Evolutionary conservation across 2,329 filamentous ascomycete species (phyloP).

Genomic region (Trichoderma brevicompactum): DNA sequence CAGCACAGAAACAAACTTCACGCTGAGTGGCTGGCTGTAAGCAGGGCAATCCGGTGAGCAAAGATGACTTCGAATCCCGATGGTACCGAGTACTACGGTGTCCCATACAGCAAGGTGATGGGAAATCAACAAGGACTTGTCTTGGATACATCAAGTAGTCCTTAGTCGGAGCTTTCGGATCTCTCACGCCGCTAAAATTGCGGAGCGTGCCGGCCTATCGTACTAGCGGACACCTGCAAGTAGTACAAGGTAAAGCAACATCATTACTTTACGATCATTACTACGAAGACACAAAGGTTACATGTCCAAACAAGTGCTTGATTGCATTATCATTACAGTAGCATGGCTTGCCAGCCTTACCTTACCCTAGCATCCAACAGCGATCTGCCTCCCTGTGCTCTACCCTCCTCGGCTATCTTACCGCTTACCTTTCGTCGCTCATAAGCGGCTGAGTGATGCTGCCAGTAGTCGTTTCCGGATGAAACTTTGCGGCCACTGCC

Average conservation of each 20-base stretch:
- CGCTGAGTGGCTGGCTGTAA: conserved; percentile 11
- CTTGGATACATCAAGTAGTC: background rate
- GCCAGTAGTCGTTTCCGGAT: conserved; percentile 61
- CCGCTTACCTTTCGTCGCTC: conserved; percentile 69
- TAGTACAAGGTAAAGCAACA: no score
- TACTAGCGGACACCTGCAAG: no score
- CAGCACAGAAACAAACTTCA: background rate
- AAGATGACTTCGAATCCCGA: background rate
- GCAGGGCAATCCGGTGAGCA: conserved; percentile 5
- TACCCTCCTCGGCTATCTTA: conserved; percentile 73
- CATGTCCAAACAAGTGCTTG: background rate
- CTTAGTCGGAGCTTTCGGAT: conserved; percentile 15
- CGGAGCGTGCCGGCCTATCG: conserved; percentile 7
- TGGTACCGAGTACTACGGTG: conserved; percentile 13
- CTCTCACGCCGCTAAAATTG: conserved; percentile 9
- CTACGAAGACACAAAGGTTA: background rate
- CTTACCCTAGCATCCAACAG: background rate
- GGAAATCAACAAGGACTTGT: background rate
- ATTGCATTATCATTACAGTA: conserved; percentile 10
- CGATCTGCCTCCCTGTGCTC: conserved; percentile 40
- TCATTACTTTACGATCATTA: no score
- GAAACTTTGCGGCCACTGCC: conserved; percentile 59
- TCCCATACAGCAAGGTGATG: background rate
- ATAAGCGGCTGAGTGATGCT: conserved; percentile 40
- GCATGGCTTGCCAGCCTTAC: background rate